Evolutionary conservation across 371 early-diverging fungal species (phyloP).

Genomic region (Nosema muscidifuracis): DNA sequence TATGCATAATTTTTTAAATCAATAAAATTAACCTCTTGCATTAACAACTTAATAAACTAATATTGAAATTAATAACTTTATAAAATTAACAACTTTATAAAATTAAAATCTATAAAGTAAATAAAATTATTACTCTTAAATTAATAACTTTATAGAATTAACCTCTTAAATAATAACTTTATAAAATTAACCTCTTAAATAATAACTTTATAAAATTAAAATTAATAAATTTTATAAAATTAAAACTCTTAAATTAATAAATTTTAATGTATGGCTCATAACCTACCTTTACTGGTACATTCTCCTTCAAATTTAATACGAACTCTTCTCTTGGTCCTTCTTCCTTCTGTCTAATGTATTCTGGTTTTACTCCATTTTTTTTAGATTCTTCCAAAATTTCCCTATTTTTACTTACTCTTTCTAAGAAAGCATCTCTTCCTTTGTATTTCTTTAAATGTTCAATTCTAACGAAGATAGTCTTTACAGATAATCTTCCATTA

Average conservation of each 20-base stretch:
- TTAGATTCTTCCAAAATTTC: slow-evolving; percentile 72
- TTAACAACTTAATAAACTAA: too few species aligned
- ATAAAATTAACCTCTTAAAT: too few species aligned
- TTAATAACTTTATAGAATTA: too few species aligned
- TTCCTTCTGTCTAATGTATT: slow-evolving; percentile 79
- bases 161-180: too few species aligned
- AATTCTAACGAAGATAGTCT: slow-evolving; percentile 91
- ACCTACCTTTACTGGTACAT: slow-evolving; percentile 54
- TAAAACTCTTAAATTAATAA: slow-evolving; percentile 11
- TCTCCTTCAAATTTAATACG: slow-evolving; percentile 72
- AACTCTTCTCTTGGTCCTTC: slow-evolving; percentile 77
- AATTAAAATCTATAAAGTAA: too few species aligned
- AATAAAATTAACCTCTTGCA: too few species aligned
- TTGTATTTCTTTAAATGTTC: slow-evolving; percentile 98
- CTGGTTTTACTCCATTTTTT: slow-evolving; percentile 66
- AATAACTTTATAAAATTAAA: too few species aligned
- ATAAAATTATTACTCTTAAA: too few species aligned
- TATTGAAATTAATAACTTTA: too few species aligned
- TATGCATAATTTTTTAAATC: too few species aligned
- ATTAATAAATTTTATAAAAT: too few species aligned
- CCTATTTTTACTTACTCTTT: slow-evolving; percentile 85
- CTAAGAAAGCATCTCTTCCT: slow-evolving; percentile 93
- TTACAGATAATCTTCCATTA: slow-evolving; percentile 90
- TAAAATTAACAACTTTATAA: too few species aligned
- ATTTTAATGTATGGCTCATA: slow-evolving; percentile 35